Percentiles rank a stretch among this genome's conserved stretches.
Evolutionary conservation across 176 grass and related monocot genomes (phyloP).

Genomic region (Chloris gayana): DNA sequence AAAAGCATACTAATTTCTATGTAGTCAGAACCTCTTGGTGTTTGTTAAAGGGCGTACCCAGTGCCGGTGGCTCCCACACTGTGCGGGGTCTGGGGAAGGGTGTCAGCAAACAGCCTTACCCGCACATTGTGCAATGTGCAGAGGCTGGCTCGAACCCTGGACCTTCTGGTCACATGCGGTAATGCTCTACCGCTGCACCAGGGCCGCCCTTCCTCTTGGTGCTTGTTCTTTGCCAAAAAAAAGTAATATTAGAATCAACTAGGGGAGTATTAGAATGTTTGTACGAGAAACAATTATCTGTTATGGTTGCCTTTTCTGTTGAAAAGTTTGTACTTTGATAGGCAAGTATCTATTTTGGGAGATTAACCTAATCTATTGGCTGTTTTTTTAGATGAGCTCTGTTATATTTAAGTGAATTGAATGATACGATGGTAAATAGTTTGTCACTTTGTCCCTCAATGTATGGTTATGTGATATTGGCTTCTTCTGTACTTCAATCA

Average conservation of each 20-base stretch:
- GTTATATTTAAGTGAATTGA: background rate
- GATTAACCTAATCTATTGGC: background rate
- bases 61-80: too few relatives aligned
- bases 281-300: too few relatives aligned
- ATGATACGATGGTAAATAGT: slow-evolving; percentile 1
- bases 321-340: background rate
- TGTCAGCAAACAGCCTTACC: too few relatives aligned
- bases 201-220: too few relatives aligned
- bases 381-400: background rate
- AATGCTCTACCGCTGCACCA: too few relatives aligned
- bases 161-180: too few relatives aligned
- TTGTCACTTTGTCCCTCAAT: background rate
- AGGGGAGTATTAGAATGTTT: background rate
- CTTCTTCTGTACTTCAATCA: background rate
- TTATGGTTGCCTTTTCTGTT: too few relatives aligned
- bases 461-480: background rate
- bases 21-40: slow-evolving; percentile 12
- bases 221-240: background rate
- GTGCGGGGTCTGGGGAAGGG: too few relatives aligned
- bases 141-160: too few relatives aligned
- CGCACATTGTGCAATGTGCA: too few relatives aligned
- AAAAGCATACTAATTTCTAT: slow-evolving; percentile 29
- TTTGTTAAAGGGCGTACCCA: too few relatives aligned
- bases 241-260: background rate
- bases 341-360: background rate